A percentile compares a stretch with the other conserved stretches of the same genome.
phyloP scores from a whole-genome alignment of 2,329 filamentous ascomycete genomes.

The Botryotinia calthae region DNA sequence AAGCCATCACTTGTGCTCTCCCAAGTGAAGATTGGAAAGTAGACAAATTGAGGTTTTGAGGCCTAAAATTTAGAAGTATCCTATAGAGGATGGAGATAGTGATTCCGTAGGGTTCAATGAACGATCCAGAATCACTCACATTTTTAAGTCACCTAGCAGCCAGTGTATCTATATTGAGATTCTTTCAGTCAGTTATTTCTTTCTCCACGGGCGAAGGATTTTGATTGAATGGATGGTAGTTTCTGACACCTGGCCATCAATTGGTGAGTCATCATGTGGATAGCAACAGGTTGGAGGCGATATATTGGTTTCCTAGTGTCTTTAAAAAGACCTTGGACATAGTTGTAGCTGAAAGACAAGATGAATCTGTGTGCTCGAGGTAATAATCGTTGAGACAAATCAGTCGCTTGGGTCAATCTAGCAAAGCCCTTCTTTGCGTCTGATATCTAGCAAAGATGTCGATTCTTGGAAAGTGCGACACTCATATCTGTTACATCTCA shows the following conservation, averaged over 20 bases:
- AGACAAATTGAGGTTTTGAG: not conserved
- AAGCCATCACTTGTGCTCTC: not conserved
- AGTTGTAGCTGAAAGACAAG: not conserved
- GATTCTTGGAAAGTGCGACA: not conserved
- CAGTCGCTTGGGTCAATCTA: not conserved
- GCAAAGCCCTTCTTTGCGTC: not conserved
- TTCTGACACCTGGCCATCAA: too few relatives aligned
- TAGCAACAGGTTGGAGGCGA: not conserved
- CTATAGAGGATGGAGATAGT: not conserved
- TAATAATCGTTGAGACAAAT: not conserved
- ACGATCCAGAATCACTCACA: not conserved
- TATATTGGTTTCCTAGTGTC: not conserved
- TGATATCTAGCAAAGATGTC: not conserved
- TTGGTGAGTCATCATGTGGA: not conserved
- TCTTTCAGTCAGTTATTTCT: not conserved
- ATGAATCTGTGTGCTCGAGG: too few relatives aligned
- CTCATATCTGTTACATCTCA: not conserved
- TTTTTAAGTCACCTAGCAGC: not conserved
- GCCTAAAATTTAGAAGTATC: not conserved
- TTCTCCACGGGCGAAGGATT: not conserved
- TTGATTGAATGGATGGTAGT: not conserved
- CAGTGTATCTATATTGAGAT: not conserved
- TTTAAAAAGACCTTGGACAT: not conserved
- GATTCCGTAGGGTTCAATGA: not conserved
- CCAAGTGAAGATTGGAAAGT: not conserved